A percentile compares a stretch with the other conserved stretches of the same genome.
Conservation (phyloP, 192 early-diverging fungal species). For the Mortierella hygrophila region DNA sequence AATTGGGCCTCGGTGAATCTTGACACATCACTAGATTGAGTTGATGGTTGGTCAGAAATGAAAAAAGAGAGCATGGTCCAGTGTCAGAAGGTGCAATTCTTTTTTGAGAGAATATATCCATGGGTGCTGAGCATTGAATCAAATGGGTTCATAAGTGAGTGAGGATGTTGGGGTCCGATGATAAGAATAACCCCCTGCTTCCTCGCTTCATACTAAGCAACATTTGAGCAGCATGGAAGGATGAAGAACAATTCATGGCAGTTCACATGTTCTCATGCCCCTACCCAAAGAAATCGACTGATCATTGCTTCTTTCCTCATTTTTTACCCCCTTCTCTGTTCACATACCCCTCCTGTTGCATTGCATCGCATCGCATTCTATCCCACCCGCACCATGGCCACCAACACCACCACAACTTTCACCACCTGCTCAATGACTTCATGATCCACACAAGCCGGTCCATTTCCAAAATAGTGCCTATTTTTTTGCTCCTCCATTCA, state of each 20-base stretch:
- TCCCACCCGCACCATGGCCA: background rate
- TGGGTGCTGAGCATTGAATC: background rate
- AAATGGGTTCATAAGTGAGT: background rate
- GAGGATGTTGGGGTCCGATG: constrained; percentile 4
- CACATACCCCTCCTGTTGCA: no score
- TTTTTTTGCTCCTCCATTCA: background rate
- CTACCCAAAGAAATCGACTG: constrained; percentile 10
- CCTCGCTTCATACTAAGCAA: no score
- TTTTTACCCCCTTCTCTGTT: background rate
- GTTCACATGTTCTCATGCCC: constrained; percentile 6
- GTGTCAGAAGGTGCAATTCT: background rate
- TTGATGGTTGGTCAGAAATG: background rate
- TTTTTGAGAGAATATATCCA: background rate
- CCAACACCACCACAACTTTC: background rate
- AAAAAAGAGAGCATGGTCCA: constrained; percentile 9
- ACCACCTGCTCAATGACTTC: background rate
- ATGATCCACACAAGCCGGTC: background rate
- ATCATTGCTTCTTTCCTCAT: background rate
- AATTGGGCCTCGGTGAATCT: constrained; percentile 70
- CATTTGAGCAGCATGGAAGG: constrained; percentile 1
- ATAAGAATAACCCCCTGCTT: background rate
- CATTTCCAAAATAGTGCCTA: background rate
- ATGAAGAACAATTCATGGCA: background rate
- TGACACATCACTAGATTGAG: constrained; percentile 66
- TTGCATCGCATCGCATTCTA: background rate